These are phyloP conservation scores for Tinospora cordifolia DNA, from an alignment of 164 flowering plant genomes.

Conservation along the genomic window DNA sequence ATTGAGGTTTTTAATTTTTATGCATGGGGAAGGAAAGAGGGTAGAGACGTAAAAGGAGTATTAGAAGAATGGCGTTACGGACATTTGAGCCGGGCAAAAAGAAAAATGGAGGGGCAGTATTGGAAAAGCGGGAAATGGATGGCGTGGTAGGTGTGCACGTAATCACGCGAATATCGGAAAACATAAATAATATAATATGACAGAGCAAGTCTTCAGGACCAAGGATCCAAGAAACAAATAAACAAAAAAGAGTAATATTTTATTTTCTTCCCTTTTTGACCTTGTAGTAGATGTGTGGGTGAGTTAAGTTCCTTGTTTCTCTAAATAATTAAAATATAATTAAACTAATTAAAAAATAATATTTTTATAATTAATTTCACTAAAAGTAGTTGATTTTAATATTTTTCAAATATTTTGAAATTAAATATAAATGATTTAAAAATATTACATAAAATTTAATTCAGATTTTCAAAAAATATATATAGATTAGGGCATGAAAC, in stretches of 20 bases:
- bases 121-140: conserved; percentile 6
- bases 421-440: no score
- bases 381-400: no score
- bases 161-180: conserved; percentile 7
- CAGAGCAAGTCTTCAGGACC: neutral
- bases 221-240: neutral
- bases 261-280: conserved; percentile 3
- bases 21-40: no score
- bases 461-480: no score
- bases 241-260: neutral
- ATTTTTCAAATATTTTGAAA: neutral
- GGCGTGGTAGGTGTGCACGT: neutral
- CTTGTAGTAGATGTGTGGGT: neutral
- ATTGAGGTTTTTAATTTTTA: no score
- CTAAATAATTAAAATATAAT: no score
- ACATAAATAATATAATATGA: neutral
- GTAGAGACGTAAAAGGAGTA: no score
- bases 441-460: no score
- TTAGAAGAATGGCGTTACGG: neutral
- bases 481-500: no score
- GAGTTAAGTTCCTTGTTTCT: no score
- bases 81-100: neutral
- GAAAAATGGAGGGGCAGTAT: neutral
- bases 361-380: no score
- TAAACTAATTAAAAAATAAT: no score